phyloP scores from a whole-genome alignment of 768 basidiomycete genomes.

The Amanita inopinata region DNA sequence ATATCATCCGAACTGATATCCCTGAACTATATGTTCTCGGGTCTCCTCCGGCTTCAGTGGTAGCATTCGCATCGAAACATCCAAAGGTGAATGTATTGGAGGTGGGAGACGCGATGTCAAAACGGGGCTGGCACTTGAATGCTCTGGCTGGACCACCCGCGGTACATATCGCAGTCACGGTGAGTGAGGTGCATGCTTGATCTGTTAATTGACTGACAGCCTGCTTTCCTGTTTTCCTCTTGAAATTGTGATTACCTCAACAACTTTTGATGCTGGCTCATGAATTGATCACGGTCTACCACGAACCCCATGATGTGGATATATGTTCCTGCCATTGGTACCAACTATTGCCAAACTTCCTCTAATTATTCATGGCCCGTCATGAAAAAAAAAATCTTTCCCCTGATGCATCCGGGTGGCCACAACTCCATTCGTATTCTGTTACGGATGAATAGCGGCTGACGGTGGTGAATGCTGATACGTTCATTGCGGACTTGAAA shows the following conservation, averaged over 20 bases:
- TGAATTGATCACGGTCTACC: too few relatives aligned
- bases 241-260: background rate
- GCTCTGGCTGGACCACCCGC: slow-evolving; percentile 71
- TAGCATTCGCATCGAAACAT: slow-evolving; percentile 73
- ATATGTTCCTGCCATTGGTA: too few relatives aligned
- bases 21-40: slow-evolving; percentile 86
- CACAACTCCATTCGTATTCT: background rate
- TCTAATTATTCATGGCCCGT: too few relatives aligned
- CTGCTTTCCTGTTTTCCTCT: background rate
- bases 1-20: slow-evolving; percentile 54
- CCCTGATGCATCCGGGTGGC: background rate
- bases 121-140: slow-evolving; percentile 88
- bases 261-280: too few relatives aligned
- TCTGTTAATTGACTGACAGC: background rate
- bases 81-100: slow-evolving; percentile 66
- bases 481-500: slow-evolving; percentile 78
- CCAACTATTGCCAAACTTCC: too few relatives aligned
- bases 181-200: slow-evolving; percentile 25
- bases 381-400: background rate
- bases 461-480: slow-evolving; percentile 68
- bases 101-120: slow-evolving; percentile 83
- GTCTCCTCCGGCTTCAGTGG: slow-evolving; percentile 80
- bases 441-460: slow-evolving; percentile 42
- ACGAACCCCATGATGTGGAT: too few relatives aligned
- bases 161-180: slow-evolving; percentile 91